phyloP scores from a whole-genome alignment of 257 asterid genomes.

The Solanum bulbocastanum region DNA sequence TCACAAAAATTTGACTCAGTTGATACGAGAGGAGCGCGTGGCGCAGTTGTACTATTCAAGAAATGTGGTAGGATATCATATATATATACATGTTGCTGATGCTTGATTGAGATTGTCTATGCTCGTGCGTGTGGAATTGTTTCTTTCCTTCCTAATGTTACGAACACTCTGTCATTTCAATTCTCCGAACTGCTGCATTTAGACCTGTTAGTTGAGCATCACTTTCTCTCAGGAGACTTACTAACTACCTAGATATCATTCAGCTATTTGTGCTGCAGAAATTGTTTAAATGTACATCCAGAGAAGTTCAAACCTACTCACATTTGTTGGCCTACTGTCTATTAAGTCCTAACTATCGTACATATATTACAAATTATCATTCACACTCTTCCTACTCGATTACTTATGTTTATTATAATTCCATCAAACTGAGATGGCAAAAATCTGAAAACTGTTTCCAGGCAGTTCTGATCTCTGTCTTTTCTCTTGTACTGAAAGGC shows the following conservation, averaged over 20 bases:
- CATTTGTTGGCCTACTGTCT: constrained; percentile 27
- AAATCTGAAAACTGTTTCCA: not conserved
- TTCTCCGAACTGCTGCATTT: not conserved
- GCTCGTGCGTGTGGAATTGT: not conserved
- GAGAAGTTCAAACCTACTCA: not conserved
- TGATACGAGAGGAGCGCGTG: not conserved
- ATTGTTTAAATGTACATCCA: constrained; percentile 1
- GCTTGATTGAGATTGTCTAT: not conserved
- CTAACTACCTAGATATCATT: not conserved
- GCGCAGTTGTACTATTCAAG: not conserved
- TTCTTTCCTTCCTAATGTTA: constrained; percentile 3
- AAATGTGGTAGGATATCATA: not conserved
- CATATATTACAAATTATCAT: not conserved
- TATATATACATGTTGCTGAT: not conserved
- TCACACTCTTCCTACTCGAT: not conserved
- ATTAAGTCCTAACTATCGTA: constrained; percentile 7
- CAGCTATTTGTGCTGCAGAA: not conserved
- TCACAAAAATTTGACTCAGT: not conserved
- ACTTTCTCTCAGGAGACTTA: not conserved
- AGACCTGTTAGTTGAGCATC: not conserved
- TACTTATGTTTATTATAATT: not conserved
- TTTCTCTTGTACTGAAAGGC: not conserved
- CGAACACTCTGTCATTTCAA: not conserved
- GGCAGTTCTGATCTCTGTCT: not conserved
- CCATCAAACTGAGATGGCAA: not conserved